A percentile compares a stretch with the other conserved stretches of the same genome.
Conservation (phyloP, 371 early-diverging fungal species). For the Rhizopus sp. region DNA sequence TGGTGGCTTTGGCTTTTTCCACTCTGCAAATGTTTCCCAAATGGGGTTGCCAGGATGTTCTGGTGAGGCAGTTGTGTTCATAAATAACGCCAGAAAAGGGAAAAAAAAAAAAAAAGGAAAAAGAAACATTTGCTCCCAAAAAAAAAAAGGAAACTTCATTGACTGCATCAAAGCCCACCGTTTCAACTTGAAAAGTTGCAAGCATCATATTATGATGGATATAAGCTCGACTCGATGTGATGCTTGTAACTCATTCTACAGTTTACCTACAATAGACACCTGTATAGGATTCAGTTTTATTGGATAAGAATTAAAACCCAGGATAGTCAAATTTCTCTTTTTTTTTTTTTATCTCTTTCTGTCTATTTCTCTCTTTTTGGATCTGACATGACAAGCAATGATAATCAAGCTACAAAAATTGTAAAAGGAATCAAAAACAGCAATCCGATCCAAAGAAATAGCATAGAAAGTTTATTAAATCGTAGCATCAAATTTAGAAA, state of each 20-base stretch:
- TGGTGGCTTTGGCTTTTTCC: conserved; percentile 21
- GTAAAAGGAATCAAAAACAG: conserved; percentile 22
- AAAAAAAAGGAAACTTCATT: no score
- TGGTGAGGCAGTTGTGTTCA: conserved; percentile 9
- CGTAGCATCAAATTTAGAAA: conserved; percentile 48
- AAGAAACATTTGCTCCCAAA: background rate
- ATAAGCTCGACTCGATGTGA: no score
- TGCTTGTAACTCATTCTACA: no score
- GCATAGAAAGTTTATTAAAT: conserved; percentile 29
- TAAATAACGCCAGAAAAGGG: background rate
- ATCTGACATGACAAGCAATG: background rate
- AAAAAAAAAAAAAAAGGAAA: conserved; percentile 1
- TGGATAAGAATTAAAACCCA: no score
- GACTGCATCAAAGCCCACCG: no score
- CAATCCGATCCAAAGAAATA: conserved; percentile 28
- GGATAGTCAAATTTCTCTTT: background rate
- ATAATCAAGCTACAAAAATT: conserved; percentile 11
- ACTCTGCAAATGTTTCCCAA: conserved; percentile 25
- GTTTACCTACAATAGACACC: no score
- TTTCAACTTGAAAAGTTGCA: no score
- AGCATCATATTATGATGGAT: no score
- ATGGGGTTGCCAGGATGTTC: conserved; percentile 27
- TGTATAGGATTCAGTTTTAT: no score
- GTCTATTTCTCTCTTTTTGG: background rate
- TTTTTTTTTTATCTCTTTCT: background rate